Percentiles rank a stretch among this genome's conserved stretches.
Evolutionary conservation across 2,329 filamentous ascomycete species (phyloP).

Genomic region (Ceratocystis huliohia): DNA sequence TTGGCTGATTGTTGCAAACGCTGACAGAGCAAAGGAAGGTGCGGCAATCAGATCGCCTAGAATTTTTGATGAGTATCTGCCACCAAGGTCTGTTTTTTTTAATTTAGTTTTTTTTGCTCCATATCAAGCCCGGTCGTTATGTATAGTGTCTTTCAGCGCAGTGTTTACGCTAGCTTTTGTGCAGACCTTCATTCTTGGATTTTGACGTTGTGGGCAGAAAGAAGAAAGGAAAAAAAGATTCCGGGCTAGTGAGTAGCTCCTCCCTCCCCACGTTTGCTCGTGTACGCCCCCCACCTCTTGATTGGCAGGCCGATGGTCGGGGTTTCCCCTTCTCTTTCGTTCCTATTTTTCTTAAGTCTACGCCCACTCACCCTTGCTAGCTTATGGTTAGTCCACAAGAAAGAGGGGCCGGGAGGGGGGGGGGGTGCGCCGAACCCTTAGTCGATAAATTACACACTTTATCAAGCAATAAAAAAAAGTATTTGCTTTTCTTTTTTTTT

Average conservation of each 20-base stretch:
- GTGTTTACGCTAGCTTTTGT: not conserved
- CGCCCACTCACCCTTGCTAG: not conserved
- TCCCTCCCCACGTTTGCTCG: constrained; percentile 1
- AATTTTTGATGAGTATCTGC: not conserved
- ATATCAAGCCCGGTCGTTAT: not conserved
- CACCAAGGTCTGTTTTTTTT: not conserved
- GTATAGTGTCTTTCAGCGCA: not conserved
- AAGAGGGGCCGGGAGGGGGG: not conserved
- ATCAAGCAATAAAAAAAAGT: not conserved
- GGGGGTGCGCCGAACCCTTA: not conserved
- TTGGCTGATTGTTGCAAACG: not conserved
- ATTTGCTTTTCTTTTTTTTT: not conserved
- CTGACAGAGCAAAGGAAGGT: not conserved
- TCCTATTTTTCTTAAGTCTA: not conserved
- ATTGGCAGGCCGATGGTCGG: constrained; percentile 10
- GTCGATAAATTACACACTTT: constrained; percentile 2
- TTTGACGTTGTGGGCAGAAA: constrained; percentile 4
- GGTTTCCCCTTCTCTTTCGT: constrained; percentile 7
- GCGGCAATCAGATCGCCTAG: not conserved
- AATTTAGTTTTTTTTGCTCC: not conserved
- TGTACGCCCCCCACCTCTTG: constrained; percentile 9
- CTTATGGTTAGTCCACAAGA: not conserved
- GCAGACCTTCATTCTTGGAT: not conserved
- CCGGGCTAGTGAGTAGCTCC: not conserved
- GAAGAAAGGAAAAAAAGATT: not conserved